A percentile compares a stretch with the other conserved stretches of the same genome.
Conservation (phyloP, 1,139 yeast genomes). For the Yamadazyma aaseri region DNA sequence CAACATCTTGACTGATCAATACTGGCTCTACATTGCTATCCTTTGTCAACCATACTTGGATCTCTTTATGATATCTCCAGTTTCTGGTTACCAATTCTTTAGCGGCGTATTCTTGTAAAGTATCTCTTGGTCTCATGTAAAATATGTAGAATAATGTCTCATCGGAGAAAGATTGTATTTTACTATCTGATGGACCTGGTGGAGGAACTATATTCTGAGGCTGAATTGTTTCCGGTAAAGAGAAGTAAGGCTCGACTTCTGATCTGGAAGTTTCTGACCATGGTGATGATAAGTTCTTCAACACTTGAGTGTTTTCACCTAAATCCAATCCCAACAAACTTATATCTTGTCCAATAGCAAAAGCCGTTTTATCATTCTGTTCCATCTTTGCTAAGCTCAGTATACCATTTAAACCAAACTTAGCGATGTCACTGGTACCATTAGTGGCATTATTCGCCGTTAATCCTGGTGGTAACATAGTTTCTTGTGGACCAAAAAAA, state of each 20-base stretch:
- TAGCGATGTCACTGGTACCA: constrained; percentile 39
- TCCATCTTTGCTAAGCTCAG: constrained; percentile 68
- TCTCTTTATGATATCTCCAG: constrained; percentile 96
- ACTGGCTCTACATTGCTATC: constrained; percentile 90
- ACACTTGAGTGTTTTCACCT: constrained; percentile 45
- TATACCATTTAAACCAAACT: constrained; percentile 76
- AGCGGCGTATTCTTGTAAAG: constrained; percentile 91
- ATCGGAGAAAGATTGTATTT: constrained; percentile 77
- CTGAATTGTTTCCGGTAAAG: constrained; percentile 57
- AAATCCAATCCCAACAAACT: constrained; percentile 72
- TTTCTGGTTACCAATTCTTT: constrained; percentile 84
- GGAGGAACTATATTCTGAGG: constrained; percentile 46
- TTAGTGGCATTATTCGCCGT: constrained; percentile 12
- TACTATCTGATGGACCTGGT: constrained; percentile 55
- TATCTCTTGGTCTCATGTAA: constrained; percentile 91
- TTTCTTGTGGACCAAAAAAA: too few species aligned
- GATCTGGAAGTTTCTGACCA: constrained; percentile 92
- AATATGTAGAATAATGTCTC: constrained; percentile 92
- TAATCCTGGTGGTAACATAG: constrained; percentile 34
- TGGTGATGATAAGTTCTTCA: constrained; percentile 82
- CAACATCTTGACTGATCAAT: constrained; percentile 80
- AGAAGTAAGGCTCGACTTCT: constrained; percentile 84
- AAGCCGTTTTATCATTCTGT: constrained; percentile 59
- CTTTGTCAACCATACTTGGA: constrained; percentile 95
- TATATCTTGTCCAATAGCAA: constrained; percentile 84